Evolutionary conservation across 2,329 filamentous ascomycete genomes (phyloP), one percentile per base, ranked within the genome.

Genomic region (Sclerotinia minor): DNA sequence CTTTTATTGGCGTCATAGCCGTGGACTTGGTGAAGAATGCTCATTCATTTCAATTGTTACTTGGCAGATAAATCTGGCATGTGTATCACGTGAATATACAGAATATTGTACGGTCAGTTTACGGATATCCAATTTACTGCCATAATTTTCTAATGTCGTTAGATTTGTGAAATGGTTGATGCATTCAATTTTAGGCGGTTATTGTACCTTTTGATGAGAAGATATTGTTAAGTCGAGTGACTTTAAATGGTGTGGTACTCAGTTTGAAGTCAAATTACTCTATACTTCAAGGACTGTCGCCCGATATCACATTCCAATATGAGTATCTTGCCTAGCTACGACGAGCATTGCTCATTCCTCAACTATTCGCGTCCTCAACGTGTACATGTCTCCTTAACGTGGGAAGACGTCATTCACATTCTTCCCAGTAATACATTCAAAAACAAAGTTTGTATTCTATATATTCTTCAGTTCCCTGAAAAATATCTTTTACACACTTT

Each of bases 281-380:
- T 9, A 49, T 2, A 24, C 7, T 24, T 49, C 13, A 35, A 49
- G 58, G 29, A 35, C 21, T 38, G 29, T 50, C 32, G 3, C 26
- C 44, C 35, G 38, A 64, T 41, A 50, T 49, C 44, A 60, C 64
- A 66, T 66, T 66, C 64, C 54, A 49, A 49, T 32, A 66, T 52
- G 32, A 19, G 54, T 44, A 60, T 60, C 32, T 50, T 60, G 13
- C n/a, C 45, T n/a, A 44, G 47, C 49, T 24, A 53, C 35, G 29
- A 38, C 8, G 5, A 38, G 32, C 9, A 2, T 21, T 19, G 15
- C 54, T 24, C 64, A 66, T 66, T 66, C 64, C 64, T 66, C 35
- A 24, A 60, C 19, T 38, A 38, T 50, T 26, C 45, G 54, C 26
- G 61, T 13, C 49, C 19, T 44, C 5, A 17, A 29, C 5, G 0